Conservation (phyloP, 192 early-diverging fungal species). For the Linnemannia hyalina region DNA sequence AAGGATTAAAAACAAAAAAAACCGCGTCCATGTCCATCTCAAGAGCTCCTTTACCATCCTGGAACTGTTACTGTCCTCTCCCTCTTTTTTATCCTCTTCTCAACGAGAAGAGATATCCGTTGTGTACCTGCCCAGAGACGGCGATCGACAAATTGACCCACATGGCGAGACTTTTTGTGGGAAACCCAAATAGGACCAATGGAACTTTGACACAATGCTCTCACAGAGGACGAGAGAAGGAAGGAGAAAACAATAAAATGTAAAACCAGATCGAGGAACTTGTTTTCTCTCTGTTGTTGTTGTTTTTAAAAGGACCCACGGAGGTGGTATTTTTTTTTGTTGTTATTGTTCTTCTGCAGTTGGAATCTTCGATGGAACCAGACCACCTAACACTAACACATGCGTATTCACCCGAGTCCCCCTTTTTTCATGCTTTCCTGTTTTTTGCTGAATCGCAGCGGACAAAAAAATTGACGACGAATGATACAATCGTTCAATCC, state of each 20-base stretch:
- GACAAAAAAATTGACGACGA: background rate
- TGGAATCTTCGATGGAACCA: background rate
- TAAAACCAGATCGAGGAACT: too few species aligned
- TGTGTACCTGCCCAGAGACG: background rate
- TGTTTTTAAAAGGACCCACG: background rate
- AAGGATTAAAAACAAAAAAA: background rate
- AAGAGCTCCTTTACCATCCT: background rate
- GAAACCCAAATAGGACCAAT: slow-evolving; percentile 1
- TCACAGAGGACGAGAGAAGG: slow-evolving; percentile 1
- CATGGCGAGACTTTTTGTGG: background rate
- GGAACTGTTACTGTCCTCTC: background rate
- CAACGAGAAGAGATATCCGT: background rate
- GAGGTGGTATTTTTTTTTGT: background rate
- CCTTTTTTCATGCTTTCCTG: background rate
- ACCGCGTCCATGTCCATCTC: background rate
- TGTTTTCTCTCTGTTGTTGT: background rate
- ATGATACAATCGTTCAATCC: background rate
- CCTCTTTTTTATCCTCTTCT: too few species aligned
- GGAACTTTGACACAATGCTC: background rate
- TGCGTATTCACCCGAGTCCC: background rate
- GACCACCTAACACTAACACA: background rate
- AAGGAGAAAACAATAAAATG: slow-evolving; percentile 1
- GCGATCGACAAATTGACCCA: background rate
- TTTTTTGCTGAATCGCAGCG: background rate
- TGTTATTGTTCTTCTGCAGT: background rate